Evolutionary conservation across 2,329 filamentous ascomycete species (phyloP).

Genomic region (Plectosphaerella cucumerina): DNA sequence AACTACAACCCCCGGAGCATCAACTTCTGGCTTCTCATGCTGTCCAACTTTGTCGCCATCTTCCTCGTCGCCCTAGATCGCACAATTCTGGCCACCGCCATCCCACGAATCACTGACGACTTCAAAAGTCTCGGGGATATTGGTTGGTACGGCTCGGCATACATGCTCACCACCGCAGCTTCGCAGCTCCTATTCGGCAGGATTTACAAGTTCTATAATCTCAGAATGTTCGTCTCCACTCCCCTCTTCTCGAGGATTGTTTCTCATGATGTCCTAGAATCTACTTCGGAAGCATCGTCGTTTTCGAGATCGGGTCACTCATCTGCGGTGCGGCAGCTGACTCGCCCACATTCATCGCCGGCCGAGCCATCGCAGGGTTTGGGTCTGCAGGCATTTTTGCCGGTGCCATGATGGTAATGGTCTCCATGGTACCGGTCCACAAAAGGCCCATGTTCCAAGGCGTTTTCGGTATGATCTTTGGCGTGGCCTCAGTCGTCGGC

Average conservation of each 20-base stretch:
- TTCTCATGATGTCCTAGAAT: constrained; percentile 19
- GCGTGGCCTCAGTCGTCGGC: constrained; percentile 48
- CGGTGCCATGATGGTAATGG: constrained; percentile 52
- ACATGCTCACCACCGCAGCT: constrained; percentile 57
- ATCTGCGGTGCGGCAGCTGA: constrained; percentile 51
- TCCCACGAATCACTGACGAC: constrained; percentile 51
- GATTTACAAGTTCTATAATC: constrained; percentile 46
- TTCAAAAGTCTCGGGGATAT: constrained; percentile 56
- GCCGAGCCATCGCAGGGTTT: constrained; percentile 52
- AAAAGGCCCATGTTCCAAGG: constrained; percentile 56
- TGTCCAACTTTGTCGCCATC: constrained; percentile 50
- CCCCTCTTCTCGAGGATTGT: neutral
- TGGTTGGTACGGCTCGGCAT: constrained; percentile 60
- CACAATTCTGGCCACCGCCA: constrained; percentile 53
- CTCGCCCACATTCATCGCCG: constrained; percentile 50
- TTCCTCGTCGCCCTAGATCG: constrained; percentile 55
- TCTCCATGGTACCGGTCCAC: constrained; percentile 54
- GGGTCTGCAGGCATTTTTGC: constrained; percentile 55
- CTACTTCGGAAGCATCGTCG: constrained; percentile 41
- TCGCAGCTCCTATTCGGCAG: constrained; percentile 45
- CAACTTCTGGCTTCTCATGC: constrained; percentile 51
- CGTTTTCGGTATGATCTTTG: constrained; percentile 51
- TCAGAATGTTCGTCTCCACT: constrained; percentile 33
- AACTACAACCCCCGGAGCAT: constrained; percentile 48
- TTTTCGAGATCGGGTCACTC: constrained; percentile 52